Percentiles rank a stretch among this genome's conserved stretches.
Evolutionary conservation across 768 basidiomycete species (phyloP).

Genomic region (Trametes maxima): DNA sequence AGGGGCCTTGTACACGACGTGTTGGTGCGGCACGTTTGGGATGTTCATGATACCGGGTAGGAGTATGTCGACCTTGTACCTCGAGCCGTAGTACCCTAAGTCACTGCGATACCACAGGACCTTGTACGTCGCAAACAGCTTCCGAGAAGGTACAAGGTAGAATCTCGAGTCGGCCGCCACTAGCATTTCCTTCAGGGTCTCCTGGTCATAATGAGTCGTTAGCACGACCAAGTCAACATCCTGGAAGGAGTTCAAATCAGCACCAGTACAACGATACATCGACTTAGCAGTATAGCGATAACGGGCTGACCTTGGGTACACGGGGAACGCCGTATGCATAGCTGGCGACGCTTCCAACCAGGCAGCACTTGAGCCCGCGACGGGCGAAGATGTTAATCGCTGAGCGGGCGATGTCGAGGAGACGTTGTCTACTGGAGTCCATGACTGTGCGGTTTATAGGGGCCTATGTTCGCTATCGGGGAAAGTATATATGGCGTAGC

Average conservation of each 20-base stretch:
- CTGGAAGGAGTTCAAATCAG: neutral
- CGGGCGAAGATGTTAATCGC: conserved; percentile 17
- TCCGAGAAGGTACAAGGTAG: conserved; percentile 18
- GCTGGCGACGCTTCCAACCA: conserved; percentile 46
- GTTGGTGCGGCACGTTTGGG: neutral
- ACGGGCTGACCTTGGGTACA: conserved; percentile 36
- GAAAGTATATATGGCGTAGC: too few species aligned
- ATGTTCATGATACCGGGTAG: conserved; percentile 4
- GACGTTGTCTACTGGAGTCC: neutral
- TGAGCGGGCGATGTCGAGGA: conserved; percentile 8
- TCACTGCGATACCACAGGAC: conserved; percentile 20
- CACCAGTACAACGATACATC: too few species aligned
- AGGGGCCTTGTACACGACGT: neutral
- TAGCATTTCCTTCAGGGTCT: conserved; percentile 25
- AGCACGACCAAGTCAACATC: conserved; percentile 22
- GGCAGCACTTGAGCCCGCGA: conserved; percentile 35
- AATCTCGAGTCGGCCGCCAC: conserved; percentile 13
- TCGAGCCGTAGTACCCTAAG: neutral
- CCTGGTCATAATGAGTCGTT: conserved; percentile 12
- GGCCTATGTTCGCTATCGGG: too few species aligned
- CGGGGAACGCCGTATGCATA: conserved; percentile 41
- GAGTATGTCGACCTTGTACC: conserved; percentile 19
- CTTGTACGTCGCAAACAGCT: conserved; percentile 20
- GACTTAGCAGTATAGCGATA: neutral
- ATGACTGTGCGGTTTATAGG: neutral